Evolutionary conservation across 176 grass and related monocot species (phyloP), one percentile per base, ranked within the genome.

Genomic region (Triticum monococcum): DNA sequence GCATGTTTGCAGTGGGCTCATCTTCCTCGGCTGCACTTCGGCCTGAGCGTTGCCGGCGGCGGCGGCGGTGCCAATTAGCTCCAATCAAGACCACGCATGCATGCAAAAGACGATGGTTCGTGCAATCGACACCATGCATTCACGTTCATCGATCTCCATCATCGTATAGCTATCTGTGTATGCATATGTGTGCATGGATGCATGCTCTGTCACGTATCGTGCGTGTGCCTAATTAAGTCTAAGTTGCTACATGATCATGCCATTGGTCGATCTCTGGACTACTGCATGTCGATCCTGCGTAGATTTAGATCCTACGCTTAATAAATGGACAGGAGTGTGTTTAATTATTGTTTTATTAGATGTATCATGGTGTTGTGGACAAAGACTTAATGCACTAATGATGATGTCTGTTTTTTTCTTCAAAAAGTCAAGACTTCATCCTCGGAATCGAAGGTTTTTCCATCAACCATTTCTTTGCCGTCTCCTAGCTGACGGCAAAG

Each of bases 21-120:
- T 89, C 91, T 98, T 68, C 95, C 95, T 86, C 86, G 86, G 38
- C 94, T 98, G 46, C 91, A 98, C 81, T 95, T 92, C 60, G 95
- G 89, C 71, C 85, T 98, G 18, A 93, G 85, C 77, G 75, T 93
- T 7, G 85, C 85, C 6, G 86, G 70, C 17, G 72, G 28, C 38
- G 26, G 72, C 69, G 12, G 82, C 20, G 35, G 40, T 25, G 41
- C 36, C 62, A 32, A 43, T 32, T 81, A 67, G 28, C 25, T 48
- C 62, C 23, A 3, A 32, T 32, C 38, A 43, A 67, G 79, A 66
- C 3, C 23, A 46, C 12, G 3, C 26, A 23, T 33, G 41, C 64
- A 28, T 64, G 59, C 16, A 71, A 22, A 79, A 28, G 22, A 48
- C 3, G 41, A 30, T 12, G 48, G 33, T 41, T n/a, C 16, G 25